Percentiles rank a stretch among this genome's conserved stretches.
Conservation (phyloP, 2,329 filamentous ascomycete genomes). For the Aspergillus sp. region DNA sequence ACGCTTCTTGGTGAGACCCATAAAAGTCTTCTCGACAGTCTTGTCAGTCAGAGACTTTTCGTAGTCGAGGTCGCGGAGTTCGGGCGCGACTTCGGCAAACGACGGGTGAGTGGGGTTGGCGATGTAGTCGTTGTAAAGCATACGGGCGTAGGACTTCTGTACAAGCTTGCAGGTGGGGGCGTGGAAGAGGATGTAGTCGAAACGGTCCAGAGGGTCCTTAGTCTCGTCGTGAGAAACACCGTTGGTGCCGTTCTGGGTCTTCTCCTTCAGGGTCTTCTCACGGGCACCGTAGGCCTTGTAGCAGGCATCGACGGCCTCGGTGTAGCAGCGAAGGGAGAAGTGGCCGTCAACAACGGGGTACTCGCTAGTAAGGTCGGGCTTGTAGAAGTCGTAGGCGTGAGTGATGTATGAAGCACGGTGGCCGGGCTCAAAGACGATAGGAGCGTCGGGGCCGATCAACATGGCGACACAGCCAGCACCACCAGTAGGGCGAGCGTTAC, state of each 20-base stretch:
- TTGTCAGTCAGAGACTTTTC: slow-evolving; percentile 77
- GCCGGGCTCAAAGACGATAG: slow-evolving; percentile 74
- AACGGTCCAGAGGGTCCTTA: slow-evolving; percentile 72
- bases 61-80: slow-evolving; percentile 77
- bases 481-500: slow-evolving; percentile 75
- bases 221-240: slow-evolving; percentile 41
- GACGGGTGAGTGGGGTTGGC: slow-evolving; percentile 64
- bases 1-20: slow-evolving; percentile 79
- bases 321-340: slow-evolving; percentile 80
- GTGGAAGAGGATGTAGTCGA: slow-evolving; percentile 82
- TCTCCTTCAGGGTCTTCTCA: slow-evolving; percentile 60
- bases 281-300: slow-evolving; percentile 79
- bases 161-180: slow-evolving; percentile 85
- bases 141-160: slow-evolving; percentile 77
- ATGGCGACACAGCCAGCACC: slow-evolving; percentile 78
- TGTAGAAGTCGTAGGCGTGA: slow-evolving; percentile 88
- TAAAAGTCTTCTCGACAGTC: slow-evolving; percentile 82
- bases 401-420: slow-evolving; percentile 78
- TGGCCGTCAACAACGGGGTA: slow-evolving; percentile 84
- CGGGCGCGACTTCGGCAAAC: slow-evolving; percentile 73
- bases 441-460: slow-evolving; percentile 75
- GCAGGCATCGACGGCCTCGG: slow-evolving; percentile 73
- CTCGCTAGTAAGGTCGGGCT: slow-evolving; percentile 83
- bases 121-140: slow-evolving; percentile 85
- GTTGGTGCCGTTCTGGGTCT: slow-evolving; percentile 50